Conservation (phyloP, 352 stramenopile species). For the Phytophthora tubulina region DNA sequence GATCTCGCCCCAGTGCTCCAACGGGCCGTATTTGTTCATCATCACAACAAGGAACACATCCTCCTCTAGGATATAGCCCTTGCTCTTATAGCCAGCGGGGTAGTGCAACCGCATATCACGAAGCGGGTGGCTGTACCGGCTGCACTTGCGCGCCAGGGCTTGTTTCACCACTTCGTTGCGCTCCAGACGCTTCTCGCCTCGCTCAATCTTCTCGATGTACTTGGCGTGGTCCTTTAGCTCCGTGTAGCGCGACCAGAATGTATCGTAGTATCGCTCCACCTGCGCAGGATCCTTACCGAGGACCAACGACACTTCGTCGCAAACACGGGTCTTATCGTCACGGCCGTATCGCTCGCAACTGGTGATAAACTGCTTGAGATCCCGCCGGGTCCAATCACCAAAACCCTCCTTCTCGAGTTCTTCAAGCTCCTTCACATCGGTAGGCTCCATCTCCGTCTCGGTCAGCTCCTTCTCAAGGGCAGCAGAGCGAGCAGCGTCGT, state of each 20-base stretch:
- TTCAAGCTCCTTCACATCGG: slow-evolving; percentile 76
- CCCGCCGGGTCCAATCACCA: slow-evolving; percentile 94
- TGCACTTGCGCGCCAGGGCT: slow-evolving; percentile 96
- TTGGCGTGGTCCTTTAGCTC: slow-evolving; percentile 94
- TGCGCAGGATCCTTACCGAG: slow-evolving; percentile 92
- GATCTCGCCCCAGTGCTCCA: slow-evolving; percentile 97
- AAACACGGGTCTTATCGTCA: slow-evolving; percentile 91
- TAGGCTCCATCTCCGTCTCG: slow-evolving; percentile 76
- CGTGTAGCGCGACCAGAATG: slow-evolving; percentile 95
- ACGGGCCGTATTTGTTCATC: slow-evolving; percentile 98
- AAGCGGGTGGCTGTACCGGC: slow-evolving; percentile 94
- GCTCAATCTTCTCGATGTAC: slow-evolving; percentile 97
- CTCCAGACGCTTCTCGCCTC: slow-evolving; percentile 96
- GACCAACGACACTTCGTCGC: slow-evolving; percentile 90
- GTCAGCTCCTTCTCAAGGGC: slow-evolving; percentile 86
- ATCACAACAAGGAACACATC: slow-evolving; percentile 99
- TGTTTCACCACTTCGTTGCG: slow-evolving; percentile 97
- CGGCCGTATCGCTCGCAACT: slow-evolving; percentile 96
- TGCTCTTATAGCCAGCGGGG: slow-evolving; percentile 93
- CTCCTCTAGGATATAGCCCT: slow-evolving; percentile 97
- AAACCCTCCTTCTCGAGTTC: slow-evolving; percentile 92
- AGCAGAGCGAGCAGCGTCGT: slow-evolving; percentile 57
- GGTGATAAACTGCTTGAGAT: slow-evolving; percentile 91
- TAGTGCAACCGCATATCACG: slow-evolving; percentile 91
- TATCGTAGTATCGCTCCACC: slow-evolving; percentile 96